These are phyloP conservation scores for Dissophora ornata DNA, from an alignment of 192 early-diverging fungal species.

Conservation along the genomic window DNA sequence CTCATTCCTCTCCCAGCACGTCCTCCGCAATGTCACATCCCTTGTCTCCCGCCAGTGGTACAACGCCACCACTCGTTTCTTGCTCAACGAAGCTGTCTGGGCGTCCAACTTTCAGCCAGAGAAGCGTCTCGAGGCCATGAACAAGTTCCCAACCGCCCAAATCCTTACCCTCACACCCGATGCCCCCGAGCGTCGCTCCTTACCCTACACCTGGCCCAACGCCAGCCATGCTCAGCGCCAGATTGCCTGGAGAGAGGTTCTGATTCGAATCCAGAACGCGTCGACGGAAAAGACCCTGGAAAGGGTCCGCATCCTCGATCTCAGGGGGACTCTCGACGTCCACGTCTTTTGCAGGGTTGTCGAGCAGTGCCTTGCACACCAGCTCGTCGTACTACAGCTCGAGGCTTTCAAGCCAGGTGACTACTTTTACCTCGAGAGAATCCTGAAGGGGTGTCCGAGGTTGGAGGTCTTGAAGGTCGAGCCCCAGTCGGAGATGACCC, in stretches of 20 bases:
- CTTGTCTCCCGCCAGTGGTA: slow-evolving; percentile 13
- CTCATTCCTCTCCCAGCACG: slow-evolving; percentile 22
- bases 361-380: slow-evolving; percentile 12
- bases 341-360: slow-evolving; percentile 16
- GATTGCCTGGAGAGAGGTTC: slow-evolving; percentile 28
- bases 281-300: not conserved
- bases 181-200: slow-evolving; percentile 7
- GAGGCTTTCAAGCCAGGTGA: slow-evolving; percentile 14
- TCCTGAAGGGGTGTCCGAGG: slow-evolving; percentile 15
- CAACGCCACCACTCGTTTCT: not conserved
- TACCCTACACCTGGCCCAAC: slow-evolving; percentile 16
- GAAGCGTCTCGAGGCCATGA: slow-evolving; percentile 19
- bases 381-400: slow-evolving; percentile 13
- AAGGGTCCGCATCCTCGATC: slow-evolving; percentile 3
- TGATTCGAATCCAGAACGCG: slow-evolving; percentile 1
- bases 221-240: slow-evolving; percentile 23
- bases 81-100: slow-evolving; percentile 12
- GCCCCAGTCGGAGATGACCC: not conserved
- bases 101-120: slow-evolving; percentile 21
- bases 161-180: slow-evolving; percentile 21
- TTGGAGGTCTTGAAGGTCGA: slow-evolving; percentile 7
- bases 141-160: not conserved
- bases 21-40: slow-evolving; percentile 2
- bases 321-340: slow-evolving; percentile 9
- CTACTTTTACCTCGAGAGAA: slow-evolving; percentile 13